Evolutionary conservation across 352 stramenopile genomes (phyloP).

Genomic region (Pythium folliculosum): DNA sequence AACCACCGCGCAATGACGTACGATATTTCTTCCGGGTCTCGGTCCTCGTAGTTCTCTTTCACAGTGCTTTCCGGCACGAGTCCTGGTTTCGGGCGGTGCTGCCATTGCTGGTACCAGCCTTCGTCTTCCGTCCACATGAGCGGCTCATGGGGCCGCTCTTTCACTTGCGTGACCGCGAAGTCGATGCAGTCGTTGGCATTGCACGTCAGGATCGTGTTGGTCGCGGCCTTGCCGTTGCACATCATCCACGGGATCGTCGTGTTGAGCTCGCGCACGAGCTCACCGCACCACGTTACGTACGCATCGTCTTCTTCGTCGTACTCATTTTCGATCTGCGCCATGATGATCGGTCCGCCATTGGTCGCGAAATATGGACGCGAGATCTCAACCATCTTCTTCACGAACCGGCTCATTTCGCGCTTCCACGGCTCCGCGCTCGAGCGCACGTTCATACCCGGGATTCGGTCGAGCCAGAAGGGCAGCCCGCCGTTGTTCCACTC

Average conservation of each 20-base stretch:
- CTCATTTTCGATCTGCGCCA: constrained; percentile 77
- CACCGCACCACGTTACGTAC: constrained; percentile 59
- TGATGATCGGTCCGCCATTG: constrained; percentile 68
- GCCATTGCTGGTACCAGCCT: constrained; percentile 73
- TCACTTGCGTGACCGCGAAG: constrained; percentile 51
- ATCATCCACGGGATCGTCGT: constrained; percentile 77
- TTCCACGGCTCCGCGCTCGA: constrained; percentile 48
- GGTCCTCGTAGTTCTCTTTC: constrained; percentile 43
- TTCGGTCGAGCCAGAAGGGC: constrained; percentile 60
- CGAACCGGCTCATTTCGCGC: constrained; percentile 61
- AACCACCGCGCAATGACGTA: constrained; percentile 74
- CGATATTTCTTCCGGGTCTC: constrained; percentile 49
- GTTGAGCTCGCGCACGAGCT: constrained; percentile 50
- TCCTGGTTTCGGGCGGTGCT: constrained; percentile 25
- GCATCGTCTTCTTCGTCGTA: constrained; percentile 49
- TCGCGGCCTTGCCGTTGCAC: constrained; percentile 66
- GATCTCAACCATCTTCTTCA: constrained; percentile 62
- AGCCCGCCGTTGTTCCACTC: constrained; percentile 71
- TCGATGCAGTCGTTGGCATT: constrained; percentile 69
- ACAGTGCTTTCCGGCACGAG: constrained; percentile 16
- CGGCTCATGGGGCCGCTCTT: constrained; percentile 42
- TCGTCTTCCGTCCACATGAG: constrained; percentile 82
- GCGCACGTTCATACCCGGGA: constrained; percentile 49
- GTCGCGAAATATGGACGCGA: constrained; percentile 63
- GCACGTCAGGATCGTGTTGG: constrained; percentile 69